Evolutionary conservation across 2,329 filamentous ascomycete species (phyloP), one percentile per base, ranked within the genome.

Genomic region (Ceratocystis cacaofunesta): DNA sequence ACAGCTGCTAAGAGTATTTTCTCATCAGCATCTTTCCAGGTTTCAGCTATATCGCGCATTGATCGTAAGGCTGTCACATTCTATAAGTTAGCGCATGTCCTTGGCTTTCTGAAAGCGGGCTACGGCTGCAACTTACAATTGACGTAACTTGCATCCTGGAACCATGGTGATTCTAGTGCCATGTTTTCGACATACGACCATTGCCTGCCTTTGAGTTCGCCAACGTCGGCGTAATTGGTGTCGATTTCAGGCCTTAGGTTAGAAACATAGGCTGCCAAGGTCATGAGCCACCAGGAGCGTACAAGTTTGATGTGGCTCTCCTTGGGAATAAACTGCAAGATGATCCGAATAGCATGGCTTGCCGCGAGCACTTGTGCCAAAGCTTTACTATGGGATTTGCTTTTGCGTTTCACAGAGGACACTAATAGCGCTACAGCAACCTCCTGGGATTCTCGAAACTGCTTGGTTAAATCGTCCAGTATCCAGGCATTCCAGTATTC

Each of bases 401-500:
- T 80, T 12, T 80, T 80, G 2, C 78, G 79, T 43, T 78, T 72
- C 1, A 85, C 81, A 2, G 83, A 85, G 5, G 82, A 79, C 3
- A 90, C 79, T 0, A 89, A 74, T 5, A 92, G 74, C 0, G 82
- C 81, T 0, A 84, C 78, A 0, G 83, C 83, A 0, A 80, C 79
- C 71, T 84, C 80, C 70, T 87, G 85, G 0, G 86, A 89, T 66
- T 88, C 81, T 66, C 84, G 81, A 72, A 97, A 95, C 71, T 91
- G 87, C 69, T 82, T 79, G n/a, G 80, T 79, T 0, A 89, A 86
- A 68, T 92, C 80, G 7, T 80, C 76, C 12, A 32, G 36, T 8
- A 80, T 78, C 92, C 91, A 96, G 2, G 88, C 86, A 69, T 95
- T 94, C 90, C 91, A 97, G 76, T 97, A 90, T 70, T 95, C 87